Conservation (phyloP, 371 early-diverging fungal species). For the Mortierella sp. region DNA sequence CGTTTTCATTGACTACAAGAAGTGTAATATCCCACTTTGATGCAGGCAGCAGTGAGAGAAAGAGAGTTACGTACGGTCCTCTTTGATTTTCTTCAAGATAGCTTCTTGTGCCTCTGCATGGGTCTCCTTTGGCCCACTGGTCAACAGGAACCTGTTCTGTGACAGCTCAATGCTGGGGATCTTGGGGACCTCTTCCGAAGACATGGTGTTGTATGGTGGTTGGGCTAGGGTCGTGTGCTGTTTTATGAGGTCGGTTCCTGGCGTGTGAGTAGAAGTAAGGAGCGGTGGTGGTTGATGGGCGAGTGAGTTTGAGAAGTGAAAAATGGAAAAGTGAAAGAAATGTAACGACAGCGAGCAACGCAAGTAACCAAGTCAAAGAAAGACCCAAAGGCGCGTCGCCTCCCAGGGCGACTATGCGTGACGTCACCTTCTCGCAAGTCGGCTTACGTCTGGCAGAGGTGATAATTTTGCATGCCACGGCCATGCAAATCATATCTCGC, state of each 20-base stretch:
- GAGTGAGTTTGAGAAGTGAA: neutral
- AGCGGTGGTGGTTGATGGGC: neutral
- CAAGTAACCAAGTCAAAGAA: neutral
- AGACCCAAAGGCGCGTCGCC: constrained; percentile 1
- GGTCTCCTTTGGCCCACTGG: constrained; percentile 72
- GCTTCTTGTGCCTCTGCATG: constrained; percentile 73
- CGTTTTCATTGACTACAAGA: neutral
- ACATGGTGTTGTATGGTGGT: constrained; percentile 40
- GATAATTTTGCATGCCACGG: neutral
- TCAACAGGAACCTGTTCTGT: constrained; percentile 81
- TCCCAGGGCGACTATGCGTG: constrained; percentile 2
- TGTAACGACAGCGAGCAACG: constrained; percentile 12
- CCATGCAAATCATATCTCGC: neutral
- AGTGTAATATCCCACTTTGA: neutral
- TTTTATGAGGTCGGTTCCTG: constrained; percentile 1
- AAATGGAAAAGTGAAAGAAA: constrained; percentile 20
- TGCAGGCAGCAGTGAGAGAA: neutral
- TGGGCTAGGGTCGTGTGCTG: neutral
- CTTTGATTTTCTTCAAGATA: constrained; percentile 75
- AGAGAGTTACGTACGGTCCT: constrained; percentile 70
- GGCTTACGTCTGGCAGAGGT: neutral
- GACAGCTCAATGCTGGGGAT: constrained; percentile 86
- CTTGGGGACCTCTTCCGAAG: constrained; percentile 74
- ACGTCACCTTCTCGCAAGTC: constrained; percentile 7
- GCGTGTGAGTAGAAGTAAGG: neutral